A percentile compares a stretch with the other conserved stretches of the same genome.
phyloP scores from a whole-genome alignment of 2,329 filamentous ascomycete species.

The Colletotrichum liriopes region DNA sequence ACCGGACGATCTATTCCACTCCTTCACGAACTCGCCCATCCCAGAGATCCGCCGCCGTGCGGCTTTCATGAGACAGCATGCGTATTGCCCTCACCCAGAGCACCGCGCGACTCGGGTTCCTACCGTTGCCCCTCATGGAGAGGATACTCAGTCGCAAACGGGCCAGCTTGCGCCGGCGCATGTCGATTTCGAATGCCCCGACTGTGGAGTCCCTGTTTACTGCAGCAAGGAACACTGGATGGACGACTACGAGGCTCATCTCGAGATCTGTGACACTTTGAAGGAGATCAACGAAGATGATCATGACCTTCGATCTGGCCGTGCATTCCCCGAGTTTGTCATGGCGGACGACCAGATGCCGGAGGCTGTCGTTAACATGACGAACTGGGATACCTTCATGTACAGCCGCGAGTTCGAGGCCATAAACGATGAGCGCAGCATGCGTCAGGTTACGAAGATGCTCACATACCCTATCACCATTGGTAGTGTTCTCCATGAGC shows the following conservation, averaged over 20 bases:
- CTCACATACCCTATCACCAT: conserved; percentile 95
- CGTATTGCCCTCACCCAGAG: conserved; percentile 91
- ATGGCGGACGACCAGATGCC: conserved; percentile 93
- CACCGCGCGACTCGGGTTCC: conserved; percentile 84
- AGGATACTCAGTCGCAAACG: conserved; percentile 70
- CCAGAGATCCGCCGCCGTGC: conserved; percentile 90
- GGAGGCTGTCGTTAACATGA: conserved; percentile 95
- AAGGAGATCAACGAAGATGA: conserved; percentile 98
- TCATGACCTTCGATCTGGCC: conserved; percentile 91
- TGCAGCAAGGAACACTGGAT: conserved; percentile 97
- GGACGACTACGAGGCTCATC: conserved; percentile 92
- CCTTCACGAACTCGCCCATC: conserved; percentile 90
- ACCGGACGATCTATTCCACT: conserved; percentile 91
- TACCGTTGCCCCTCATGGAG: conserved; percentile 74
- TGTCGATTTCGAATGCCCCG: conserved; percentile 94
- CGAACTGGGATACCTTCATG: conserved; percentile 97
- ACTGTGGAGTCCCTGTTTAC: conserved; percentile 94
- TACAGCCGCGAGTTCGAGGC: conserved; percentile 94
- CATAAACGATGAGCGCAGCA: conserved; percentile 89
- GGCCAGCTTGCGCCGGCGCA: conserved; percentile 80
- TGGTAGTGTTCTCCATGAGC: conserved; percentile 91
- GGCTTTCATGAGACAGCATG: conserved; percentile 92
- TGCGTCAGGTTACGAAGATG: conserved; percentile 93
- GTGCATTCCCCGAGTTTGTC: conserved; percentile 94
- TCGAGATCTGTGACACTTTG: conserved; percentile 93